Conservation (phyloP, 495 filamentous ascomycete genomes). For the Immersiella caudata region DNA sequence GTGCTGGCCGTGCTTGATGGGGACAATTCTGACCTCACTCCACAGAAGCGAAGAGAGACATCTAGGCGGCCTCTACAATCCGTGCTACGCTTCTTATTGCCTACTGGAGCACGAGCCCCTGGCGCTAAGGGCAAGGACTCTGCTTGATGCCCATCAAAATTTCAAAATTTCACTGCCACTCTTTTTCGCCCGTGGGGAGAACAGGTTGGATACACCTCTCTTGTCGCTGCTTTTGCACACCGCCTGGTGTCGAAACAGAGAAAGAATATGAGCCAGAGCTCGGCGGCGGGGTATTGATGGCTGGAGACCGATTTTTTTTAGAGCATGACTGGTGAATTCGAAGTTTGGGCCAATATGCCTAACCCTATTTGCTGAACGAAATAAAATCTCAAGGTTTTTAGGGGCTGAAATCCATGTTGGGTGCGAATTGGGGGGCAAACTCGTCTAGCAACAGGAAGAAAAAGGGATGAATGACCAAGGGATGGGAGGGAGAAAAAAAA, state of each 20-base stretch:
- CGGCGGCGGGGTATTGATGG: no score
- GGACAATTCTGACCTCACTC: conserved; percentile 30
- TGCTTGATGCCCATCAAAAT: conserved; percentile 22
- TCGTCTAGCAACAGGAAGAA: background rate
- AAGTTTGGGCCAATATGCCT: no score
- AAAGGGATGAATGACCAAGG: background rate
- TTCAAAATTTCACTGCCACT: conserved; percentile 20
- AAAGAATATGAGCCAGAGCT: no score
- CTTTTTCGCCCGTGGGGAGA: background rate
- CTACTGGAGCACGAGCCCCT: background rate
- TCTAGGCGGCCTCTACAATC: conserved; percentile 3
- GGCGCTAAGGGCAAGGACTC: conserved; percentile 1
- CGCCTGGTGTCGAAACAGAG: no score
- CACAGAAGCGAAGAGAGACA: conserved; percentile 31
- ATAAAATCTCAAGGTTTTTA: background rate
- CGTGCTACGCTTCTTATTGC: background rate
- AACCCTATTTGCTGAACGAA: background rate
- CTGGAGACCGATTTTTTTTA: no score
- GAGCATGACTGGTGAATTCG: no score
- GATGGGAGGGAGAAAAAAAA: background rate
- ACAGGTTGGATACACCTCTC: background rate
- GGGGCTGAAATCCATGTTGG: background rate
- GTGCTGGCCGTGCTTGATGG: conserved; percentile 14
- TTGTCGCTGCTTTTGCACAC: no score
- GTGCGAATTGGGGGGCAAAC: conserved; percentile 5